Conservation (phyloP, 148 eudicot species). For the Rhododendron molle region DNA sequence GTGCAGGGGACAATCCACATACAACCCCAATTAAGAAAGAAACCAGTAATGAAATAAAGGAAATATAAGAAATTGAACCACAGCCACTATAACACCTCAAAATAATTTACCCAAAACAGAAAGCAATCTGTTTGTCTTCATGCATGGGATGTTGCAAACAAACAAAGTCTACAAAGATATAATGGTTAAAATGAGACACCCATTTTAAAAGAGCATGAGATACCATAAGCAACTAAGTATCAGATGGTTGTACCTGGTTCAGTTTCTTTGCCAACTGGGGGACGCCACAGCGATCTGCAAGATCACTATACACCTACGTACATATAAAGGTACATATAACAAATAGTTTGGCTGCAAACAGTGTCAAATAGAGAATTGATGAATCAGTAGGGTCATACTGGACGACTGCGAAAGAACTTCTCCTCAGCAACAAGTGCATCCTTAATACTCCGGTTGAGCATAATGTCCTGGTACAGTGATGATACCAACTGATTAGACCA, state of each 20-base stretch:
- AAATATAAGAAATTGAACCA: not conserved
- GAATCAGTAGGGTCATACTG: conserved; percentile 39
- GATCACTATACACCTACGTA: conserved; percentile 77
- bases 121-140: not conserved
- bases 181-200: not conserved
- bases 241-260: conserved; percentile 60
- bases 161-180: not conserved
- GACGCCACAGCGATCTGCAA: conserved; percentile 93
- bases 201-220: not conserved
- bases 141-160: not conserved
- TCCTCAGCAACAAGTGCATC: conserved; percentile 96
- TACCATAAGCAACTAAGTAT: conserved; percentile 14
- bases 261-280: conserved; percentile 92
- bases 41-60: not conserved
- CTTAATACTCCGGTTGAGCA: conserved; percentile 66
- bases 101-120: not conserved
- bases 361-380: not conserved
- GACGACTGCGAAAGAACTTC: conserved; percentile 90
- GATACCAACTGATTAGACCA: conserved; percentile 7
- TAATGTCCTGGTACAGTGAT: conserved; percentile 67
- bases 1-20: not conserved
- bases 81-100: not conserved
- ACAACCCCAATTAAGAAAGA: not conserved
- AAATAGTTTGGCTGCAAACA: not conserved
- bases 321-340: conserved; percentile 11